Conservation (phyloP, 495 filamentous ascomycete species). For the Talaromyces wortmannii region DNA sequence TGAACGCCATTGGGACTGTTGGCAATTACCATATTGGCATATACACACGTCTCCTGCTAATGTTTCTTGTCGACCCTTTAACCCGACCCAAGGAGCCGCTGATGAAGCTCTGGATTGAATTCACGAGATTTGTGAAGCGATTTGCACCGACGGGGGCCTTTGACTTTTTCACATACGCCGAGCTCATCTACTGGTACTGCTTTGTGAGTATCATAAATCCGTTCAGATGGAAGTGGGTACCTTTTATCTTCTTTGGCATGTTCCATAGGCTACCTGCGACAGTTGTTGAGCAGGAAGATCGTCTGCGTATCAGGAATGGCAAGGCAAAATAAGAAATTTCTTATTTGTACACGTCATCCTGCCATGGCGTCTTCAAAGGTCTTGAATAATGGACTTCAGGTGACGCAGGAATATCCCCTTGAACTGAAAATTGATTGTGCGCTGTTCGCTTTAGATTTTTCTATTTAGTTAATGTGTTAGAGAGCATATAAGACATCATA, state of each 20-base stretch:
- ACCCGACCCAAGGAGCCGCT: conserved; percentile 60
- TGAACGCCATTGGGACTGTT: conserved; percentile 71
- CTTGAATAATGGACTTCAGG: too few species aligned
- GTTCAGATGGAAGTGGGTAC: conserved; percentile 68
- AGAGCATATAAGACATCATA: too few species aligned
- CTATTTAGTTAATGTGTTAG: too few species aligned
- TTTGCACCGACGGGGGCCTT: conserved; percentile 64
- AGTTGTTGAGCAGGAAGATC: conserved; percentile 60
- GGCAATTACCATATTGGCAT: conserved; percentile 88
- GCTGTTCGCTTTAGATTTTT: too few species aligned
- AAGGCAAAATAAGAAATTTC: not conserved
- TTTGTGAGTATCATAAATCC: conserved; percentile 76
- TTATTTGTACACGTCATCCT: too few species aligned
- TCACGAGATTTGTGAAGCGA: conserved; percentile 68
- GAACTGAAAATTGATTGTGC: too few species aligned
- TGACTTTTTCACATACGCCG: conserved; percentile 83
- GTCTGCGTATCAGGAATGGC: conserved; percentile 25
- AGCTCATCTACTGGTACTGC: conserved; percentile 78
- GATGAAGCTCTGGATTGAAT: conserved; percentile 85
- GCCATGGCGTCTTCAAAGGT: too few species aligned
- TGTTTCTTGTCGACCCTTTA: conserved; percentile 77
- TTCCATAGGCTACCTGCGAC: conserved; percentile 56
- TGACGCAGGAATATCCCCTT: too few species aligned
- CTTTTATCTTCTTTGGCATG: conserved; percentile 75
- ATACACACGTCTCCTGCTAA: conserved; percentile 76